A percentile compares a stretch with the other conserved stretches of the same genome.
phyloP scores from a whole-genome alignment of 2,329 filamentous ascomycete species.

The Ophiostoma australiae region DNA sequence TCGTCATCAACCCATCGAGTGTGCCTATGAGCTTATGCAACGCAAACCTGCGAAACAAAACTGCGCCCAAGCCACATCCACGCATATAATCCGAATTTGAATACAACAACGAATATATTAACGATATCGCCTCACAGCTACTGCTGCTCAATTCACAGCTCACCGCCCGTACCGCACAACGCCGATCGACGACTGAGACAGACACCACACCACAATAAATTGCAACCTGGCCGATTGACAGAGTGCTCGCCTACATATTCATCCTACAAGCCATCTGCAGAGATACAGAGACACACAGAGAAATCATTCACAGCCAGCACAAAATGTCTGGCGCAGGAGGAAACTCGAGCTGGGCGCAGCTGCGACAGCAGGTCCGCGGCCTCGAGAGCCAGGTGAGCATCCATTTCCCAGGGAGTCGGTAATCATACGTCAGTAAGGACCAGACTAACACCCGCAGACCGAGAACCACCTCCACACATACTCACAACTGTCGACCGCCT shows the following conservation, averaged over 20 bases:
- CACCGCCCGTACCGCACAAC: not conserved
- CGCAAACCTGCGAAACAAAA: not conserved
- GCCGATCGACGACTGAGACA: not conserved
- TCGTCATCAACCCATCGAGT: not conserved
- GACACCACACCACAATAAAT: conserved; percentile 1
- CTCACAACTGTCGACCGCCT: conserved; percentile 79
- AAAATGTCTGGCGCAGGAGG: conserved; percentile 27
- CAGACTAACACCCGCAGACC: conserved; percentile 51
- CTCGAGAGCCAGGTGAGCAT: conserved; percentile 75
- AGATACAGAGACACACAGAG: not conserved
- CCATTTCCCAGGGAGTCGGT: not conserved
- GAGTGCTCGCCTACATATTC: not conserved
- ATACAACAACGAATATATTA: not conserved
- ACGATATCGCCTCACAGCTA: not conserved
- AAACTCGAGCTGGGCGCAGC: conserved; percentile 75
- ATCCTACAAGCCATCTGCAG: not conserved
- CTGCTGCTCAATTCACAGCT: not conserved
- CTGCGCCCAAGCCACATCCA: not conserved
- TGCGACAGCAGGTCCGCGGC: conserved; percentile 84
- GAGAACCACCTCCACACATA: conserved; percentile 80
- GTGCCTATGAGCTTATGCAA: not conserved
- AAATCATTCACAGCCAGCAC: not conserved
- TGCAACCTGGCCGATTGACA: not conserved
- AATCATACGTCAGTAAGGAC: not conserved
- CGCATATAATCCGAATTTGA: not conserved